A percentile compares a stretch with the other conserved stretches of the same genome.
Conservation (phyloP, 495 filamentous ascomycete species). For the Podospora didyma region DNA sequence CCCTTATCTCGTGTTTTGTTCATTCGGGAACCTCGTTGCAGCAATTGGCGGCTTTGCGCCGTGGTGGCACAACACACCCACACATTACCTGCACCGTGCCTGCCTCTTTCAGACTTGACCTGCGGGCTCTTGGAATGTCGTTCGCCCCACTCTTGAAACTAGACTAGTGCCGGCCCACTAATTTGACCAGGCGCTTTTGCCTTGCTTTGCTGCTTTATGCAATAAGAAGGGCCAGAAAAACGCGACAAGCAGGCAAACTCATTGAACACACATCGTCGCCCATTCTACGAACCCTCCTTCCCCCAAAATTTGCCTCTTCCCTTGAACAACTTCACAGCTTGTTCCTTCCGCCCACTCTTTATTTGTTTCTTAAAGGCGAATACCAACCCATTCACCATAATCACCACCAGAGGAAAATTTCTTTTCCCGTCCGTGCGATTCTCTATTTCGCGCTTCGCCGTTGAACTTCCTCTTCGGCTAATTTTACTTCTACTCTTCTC, state of each 20-base stretch:
- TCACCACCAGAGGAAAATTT: slow-evolving; percentile 1
- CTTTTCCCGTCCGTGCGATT: not conserved
- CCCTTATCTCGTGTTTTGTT: too few relatives aligned
- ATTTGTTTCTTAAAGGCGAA: slow-evolving; percentile 8
- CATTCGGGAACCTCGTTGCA: too few relatives aligned
- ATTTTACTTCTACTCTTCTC: not conserved
- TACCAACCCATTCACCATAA: slow-evolving; percentile 3
- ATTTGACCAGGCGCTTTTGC: not conserved
- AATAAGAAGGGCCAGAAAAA: slow-evolving; percentile 6
- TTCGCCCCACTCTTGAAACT: not conserved
- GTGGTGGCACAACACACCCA: too few relatives aligned
- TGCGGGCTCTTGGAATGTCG: not conserved
- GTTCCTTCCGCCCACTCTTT: slow-evolving; percentile 1
- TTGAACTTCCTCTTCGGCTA: not conserved
- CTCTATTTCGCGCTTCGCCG: not conserved
- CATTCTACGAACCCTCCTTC: not conserved
- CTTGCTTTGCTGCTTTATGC: not conserved
- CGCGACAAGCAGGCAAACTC: slow-evolving; percentile 7
- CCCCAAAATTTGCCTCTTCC: slow-evolving; percentile 17
- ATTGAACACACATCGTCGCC: slow-evolving; percentile 9
- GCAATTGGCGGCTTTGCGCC: too few relatives aligned
- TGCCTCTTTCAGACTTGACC: too few relatives aligned
- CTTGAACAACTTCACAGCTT: not conserved
- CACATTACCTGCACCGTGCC: too few relatives aligned
- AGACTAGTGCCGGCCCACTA: not conserved